phyloP scores from a whole-genome alignment of 495 filamentous ascomycete genomes.

The Entonaema liquescens region DNA sequence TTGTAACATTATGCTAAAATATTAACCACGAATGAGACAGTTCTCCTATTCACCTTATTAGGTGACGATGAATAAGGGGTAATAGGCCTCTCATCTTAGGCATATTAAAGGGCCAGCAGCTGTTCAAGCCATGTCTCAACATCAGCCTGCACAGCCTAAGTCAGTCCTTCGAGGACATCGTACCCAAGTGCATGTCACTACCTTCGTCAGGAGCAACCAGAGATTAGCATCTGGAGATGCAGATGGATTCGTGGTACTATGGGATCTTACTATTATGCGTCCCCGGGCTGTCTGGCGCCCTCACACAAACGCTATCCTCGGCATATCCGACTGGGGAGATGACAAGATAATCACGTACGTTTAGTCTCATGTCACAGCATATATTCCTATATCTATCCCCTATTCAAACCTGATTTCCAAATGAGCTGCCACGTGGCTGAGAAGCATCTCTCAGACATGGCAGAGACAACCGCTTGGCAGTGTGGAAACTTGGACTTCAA shows the following conservation, averaged over 20 bases:
- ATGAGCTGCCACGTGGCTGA: slow-evolving; percentile 22
- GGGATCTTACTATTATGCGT: slow-evolving; percentile 84
- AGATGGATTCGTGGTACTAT: slow-evolving; percentile 87
- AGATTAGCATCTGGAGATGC: slow-evolving; percentile 88
- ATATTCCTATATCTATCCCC: background rate
- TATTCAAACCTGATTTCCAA: background rate
- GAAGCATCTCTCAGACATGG: slow-evolving; percentile 72
- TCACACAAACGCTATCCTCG: slow-evolving; percentile 81
- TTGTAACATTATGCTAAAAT: background rate
- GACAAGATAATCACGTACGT: slow-evolving; percentile 80
- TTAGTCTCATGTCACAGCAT: slow-evolving; percentile 28
- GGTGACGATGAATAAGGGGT: slow-evolving; percentile 4
- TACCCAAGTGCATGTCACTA: slow-evolving; percentile 78
- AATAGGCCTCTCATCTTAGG: slow-evolving; percentile 1
- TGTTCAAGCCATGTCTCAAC: slow-evolving; percentile 38
- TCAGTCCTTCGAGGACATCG: slow-evolving; percentile 91
- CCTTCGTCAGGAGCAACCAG: slow-evolving; percentile 75
- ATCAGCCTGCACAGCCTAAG: slow-evolving; percentile 70
- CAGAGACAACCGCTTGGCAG: slow-evolving; percentile 83
- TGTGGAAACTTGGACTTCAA: slow-evolving; percentile 75
- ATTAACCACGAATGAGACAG: background rate
- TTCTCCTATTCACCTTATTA: background rate
- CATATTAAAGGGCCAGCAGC: background rate
- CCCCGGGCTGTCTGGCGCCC: slow-evolving; percentile 88
- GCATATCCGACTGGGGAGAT: slow-evolving; percentile 70